Conservation (phyloP, 257 asterid genomes). For the Salvia miltiorrhiza region DNA sequence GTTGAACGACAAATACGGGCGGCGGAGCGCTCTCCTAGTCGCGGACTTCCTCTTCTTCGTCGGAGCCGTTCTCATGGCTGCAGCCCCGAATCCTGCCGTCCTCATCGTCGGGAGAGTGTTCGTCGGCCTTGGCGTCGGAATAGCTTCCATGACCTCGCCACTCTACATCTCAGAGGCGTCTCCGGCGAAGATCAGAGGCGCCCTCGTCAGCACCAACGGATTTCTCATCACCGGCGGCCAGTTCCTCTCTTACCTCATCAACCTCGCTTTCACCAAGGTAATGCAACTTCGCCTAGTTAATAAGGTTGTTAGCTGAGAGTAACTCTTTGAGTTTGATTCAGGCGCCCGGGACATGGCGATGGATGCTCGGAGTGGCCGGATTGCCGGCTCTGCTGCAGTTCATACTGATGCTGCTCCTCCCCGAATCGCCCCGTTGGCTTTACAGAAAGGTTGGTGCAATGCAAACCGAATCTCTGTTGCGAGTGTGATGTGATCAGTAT, state of each 20-base stretch:
- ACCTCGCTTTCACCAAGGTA: constrained; percentile 50
- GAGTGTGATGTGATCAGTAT: background rate
- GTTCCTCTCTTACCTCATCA: constrained; percentile 46
- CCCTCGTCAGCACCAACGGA: constrained; percentile 45
- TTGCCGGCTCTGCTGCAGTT: constrained; percentile 41
- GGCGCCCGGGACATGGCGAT: constrained; percentile 57
- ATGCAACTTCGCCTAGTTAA: background rate
- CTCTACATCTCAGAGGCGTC: constrained; percentile 49
- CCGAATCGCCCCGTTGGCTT: constrained; percentile 48
- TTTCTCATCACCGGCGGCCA: constrained; percentile 49
- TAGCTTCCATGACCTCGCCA: constrained; percentile 52
- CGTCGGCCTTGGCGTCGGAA: constrained; percentile 45
- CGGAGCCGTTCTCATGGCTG: constrained; percentile 44
- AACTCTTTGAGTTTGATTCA: background rate
- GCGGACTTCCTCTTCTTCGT: constrained; percentile 43
- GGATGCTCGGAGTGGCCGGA: constrained; percentile 56
- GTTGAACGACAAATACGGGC: constrained; percentile 40
- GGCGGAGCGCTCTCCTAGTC: constrained; percentile 32
- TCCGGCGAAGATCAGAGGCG: constrained; percentile 47
- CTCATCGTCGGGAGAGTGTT: constrained; percentile 39
- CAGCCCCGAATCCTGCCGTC: constrained; percentile 32
- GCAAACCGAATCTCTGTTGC: no score
- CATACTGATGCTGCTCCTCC: constrained; percentile 38
- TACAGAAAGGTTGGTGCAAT: constrained; percentile 34
- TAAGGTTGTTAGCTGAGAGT: background rate